phyloP scores from a whole-genome alignment of 768 basidiomycete genomes.

The Termitomyces sp. region DNA sequence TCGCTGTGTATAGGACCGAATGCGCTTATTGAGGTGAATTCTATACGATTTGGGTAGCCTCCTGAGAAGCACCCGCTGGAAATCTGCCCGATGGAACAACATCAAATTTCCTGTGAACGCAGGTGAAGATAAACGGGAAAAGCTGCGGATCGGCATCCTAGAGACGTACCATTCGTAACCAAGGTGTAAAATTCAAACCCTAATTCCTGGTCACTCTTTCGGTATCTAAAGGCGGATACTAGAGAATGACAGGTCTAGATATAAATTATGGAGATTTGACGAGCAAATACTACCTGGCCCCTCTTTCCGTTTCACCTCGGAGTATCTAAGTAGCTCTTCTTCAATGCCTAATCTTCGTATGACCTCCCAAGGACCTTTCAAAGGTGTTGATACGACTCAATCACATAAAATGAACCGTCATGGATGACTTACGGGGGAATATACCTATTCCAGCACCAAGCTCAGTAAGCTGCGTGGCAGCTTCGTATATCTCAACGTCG shows the following conservation, averaged over 20 bases:
- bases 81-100: slow-evolving; percentile 61
- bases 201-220: slow-evolving; percentile 54
- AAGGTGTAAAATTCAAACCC: slow-evolving; percentile 51
- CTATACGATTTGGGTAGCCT: slow-evolving; percentile 39
- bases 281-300: slow-evolving; percentile 29
- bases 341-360: slow-evolving; percentile 41
- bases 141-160: not conserved
- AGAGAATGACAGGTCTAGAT: not conserved
- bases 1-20: slow-evolving; percentile 48
- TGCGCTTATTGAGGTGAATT: slow-evolving; percentile 50
- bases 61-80: slow-evolving; percentile 51
- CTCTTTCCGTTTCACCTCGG: slow-evolving; percentile 30
- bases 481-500: slow-evolving; percentile 52
- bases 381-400: not conserved
- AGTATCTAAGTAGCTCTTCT: slow-evolving; percentile 33
- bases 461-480: slow-evolving; percentile 41
- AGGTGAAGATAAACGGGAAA: slow-evolving; percentile 8
- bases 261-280: not conserved
- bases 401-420: slow-evolving; percentile 4
- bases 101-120: slow-evolving; percentile 38
- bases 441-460: slow-evolving; percentile 60
- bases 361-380: slow-evolving; percentile 42
- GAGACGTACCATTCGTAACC: slow-evolving; percentile 45
- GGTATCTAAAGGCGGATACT: slow-evolving; percentile 50
- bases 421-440: slow-evolving; percentile 34